A percentile compares a stretch with the other conserved stretches of the same genome.
phyloP scores from a whole-genome alignment of 306 rosid genomes.

The Trifolium repens region DNA sequence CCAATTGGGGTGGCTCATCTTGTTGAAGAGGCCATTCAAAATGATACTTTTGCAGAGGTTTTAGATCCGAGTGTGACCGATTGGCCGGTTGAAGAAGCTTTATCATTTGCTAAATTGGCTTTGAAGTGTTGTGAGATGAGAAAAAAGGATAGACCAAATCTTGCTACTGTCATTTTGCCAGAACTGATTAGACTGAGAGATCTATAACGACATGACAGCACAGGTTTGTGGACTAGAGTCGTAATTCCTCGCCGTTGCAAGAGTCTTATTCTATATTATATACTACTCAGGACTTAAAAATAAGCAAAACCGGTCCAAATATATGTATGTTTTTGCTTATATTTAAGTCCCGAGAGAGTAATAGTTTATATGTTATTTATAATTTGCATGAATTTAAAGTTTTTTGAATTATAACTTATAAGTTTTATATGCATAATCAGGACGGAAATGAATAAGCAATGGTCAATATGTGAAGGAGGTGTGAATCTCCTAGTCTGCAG shows the following conservation, averaged over 20 bases:
- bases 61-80: constrained; percentile 67
- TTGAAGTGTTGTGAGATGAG: constrained; percentile 81
- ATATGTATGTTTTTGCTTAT: no score
- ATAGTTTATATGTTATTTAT: no score
- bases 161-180: constrained; percentile 61
- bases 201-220: constrained; percentile 18
- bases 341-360: no score
- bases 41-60: constrained; percentile 43
- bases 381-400: no score
- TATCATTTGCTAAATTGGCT: constrained; percentile 63
- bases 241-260: no score
- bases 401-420: no score
- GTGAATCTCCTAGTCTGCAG: neutral
- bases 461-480: neutral
- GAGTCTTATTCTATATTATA: no score
- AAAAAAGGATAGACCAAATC: constrained; percentile 72
- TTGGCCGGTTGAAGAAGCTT: constrained; percentile 74
- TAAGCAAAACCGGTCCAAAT: no score
- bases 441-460: neutral
- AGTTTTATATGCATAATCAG: neutral
- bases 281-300: no score
- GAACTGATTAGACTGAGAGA: constrained; percentile 58
- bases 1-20: constrained; percentile 68
- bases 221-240: neutral
- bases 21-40: constrained; percentile 64